These are phyloP conservation scores for Tolypocladium tundrense DNA, from an alignment of 2,329 filamentous ascomycete species.

Conservation along the genomic window DNA sequence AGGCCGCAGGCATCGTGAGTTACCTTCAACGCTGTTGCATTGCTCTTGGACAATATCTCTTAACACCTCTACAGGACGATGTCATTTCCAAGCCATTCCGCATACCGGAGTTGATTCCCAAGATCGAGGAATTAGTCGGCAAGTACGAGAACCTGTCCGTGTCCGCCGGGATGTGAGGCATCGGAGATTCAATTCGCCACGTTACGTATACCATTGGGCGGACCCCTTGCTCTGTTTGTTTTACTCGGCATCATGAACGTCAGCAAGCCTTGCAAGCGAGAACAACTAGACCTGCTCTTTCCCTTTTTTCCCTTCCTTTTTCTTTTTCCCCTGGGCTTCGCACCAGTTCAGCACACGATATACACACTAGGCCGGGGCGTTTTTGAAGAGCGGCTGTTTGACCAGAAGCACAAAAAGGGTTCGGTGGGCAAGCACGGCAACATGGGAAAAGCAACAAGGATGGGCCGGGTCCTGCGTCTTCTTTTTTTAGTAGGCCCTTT, in stretches of 20 bases:
- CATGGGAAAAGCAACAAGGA: not conserved
- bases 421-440: not conserved
- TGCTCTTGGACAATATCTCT: not conserved
- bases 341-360: not conserved
- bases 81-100: constrained; percentile 73
- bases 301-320: too few species aligned
- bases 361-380: not conserved
- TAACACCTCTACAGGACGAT: constrained; percentile 41
- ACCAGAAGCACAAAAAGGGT: not conserved
- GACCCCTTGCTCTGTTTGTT: not conserved
- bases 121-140: constrained; percentile 48
- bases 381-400: not conserved
- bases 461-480: not conserved
- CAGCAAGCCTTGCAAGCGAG: not conserved
- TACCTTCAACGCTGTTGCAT: not conserved
- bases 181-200: too few species aligned
- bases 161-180: constrained; percentile 6
- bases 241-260: not conserved
- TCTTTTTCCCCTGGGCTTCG: not conserved
- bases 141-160: constrained; percentile 26
- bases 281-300: not conserved
- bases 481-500: not conserved
- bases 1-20: constrained; percentile 62
- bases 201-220: not conserved
- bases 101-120: constrained; percentile 59